phyloP scores from a whole-genome alignment of 139 green algal species.

The Pseudopediastrum boryanum region DNA sequence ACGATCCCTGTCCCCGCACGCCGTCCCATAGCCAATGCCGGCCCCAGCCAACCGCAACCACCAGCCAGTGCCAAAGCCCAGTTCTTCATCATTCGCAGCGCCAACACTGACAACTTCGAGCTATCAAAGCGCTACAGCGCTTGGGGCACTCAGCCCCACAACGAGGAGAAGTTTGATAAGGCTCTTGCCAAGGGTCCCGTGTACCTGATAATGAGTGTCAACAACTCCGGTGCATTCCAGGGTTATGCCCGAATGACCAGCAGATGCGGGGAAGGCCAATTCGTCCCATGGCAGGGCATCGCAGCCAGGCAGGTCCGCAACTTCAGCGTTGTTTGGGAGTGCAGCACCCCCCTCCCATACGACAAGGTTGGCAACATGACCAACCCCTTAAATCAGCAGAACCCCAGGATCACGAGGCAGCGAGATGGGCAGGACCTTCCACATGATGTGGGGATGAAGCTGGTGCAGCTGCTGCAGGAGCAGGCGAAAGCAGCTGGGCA shows the following conservation, averaged over 20 bases:
- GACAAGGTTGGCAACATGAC: not conserved
- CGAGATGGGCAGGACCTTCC: slow-evolving; percentile 23
- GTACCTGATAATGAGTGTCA: slow-evolving; percentile 67
- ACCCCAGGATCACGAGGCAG: slow-evolving; percentile 2
- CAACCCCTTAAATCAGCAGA: slow-evolving; percentile 3
- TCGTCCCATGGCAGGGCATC: slow-evolving; percentile 16
- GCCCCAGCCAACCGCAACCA: slow-evolving; percentile 4
- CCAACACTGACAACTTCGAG: slow-evolving; percentile 57
- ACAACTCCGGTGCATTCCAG: slow-evolving; percentile 68
- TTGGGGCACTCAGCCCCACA: slow-evolving; percentile 70
- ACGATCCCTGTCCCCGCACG: not conserved
- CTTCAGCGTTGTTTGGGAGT: slow-evolving; percentile 20
- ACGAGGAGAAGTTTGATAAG: slow-evolving; percentile 65
- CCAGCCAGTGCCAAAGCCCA: no score
- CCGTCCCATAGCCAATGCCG: not conserved
- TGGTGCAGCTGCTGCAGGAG: not conserved
- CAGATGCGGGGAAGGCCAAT: not conserved
- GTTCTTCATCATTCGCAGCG: slow-evolving; percentile 71
- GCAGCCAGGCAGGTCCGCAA: not conserved
- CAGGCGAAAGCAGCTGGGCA: not conserved
- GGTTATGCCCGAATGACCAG: slow-evolving; percentile 65
- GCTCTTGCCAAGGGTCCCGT: slow-evolving; percentile 50
- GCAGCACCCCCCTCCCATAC: not conserved
- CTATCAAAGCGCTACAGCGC: slow-evolving; percentile 53
- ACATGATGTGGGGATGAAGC: not conserved